phyloP scores from a whole-genome alignment of 2,329 filamentous ascomycete species.

The Pestalotiopsis sp. region DNA sequence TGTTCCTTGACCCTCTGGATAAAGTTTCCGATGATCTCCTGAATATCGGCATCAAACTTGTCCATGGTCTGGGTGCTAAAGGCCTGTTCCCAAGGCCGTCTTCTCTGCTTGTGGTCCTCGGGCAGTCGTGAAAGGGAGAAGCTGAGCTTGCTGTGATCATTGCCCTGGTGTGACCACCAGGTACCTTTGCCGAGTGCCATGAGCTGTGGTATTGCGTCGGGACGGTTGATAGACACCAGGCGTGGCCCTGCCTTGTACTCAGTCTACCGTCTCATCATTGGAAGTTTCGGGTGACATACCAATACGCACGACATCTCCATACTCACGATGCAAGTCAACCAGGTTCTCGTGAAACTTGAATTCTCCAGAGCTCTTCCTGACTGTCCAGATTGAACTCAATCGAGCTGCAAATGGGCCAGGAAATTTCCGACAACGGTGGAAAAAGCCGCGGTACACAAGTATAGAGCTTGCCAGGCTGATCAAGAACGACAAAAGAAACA shows the following conservation, averaged over 20 bases:
- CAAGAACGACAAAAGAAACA: not conserved
- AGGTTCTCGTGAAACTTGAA: constrained; percentile 10
- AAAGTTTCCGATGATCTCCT: constrained; percentile 13
- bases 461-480: constrained; percentile 6
- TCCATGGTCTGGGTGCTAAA: constrained; percentile 11
- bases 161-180: constrained; percentile 10
- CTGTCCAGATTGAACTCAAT: constrained; percentile 12
- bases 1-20: not conserved
- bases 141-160: constrained; percentile 10
- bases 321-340: not conserved
- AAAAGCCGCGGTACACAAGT: constrained; percentile 11
- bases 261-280: not conserved
- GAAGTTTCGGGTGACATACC: not conserved
- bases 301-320: constrained; percentile 14
- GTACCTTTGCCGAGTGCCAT: constrained; percentile 10
- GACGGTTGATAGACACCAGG: constrained; percentile 11
- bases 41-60: constrained; percentile 5
- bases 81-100: constrained; percentile 14
- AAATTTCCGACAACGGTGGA: constrained; percentile 12
- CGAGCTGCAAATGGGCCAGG: constrained; percentile 12
- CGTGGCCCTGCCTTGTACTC: constrained; percentile 5
- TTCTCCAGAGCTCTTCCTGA: constrained; percentile 7
- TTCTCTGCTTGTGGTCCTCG: constrained; percentile 11
- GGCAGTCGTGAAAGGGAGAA: constrained; percentile 11
- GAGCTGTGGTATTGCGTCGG: constrained; percentile 10